Conservation (phyloP, 2,329 filamentous ascomycete species). For the Trichoderma sp. region DNA sequence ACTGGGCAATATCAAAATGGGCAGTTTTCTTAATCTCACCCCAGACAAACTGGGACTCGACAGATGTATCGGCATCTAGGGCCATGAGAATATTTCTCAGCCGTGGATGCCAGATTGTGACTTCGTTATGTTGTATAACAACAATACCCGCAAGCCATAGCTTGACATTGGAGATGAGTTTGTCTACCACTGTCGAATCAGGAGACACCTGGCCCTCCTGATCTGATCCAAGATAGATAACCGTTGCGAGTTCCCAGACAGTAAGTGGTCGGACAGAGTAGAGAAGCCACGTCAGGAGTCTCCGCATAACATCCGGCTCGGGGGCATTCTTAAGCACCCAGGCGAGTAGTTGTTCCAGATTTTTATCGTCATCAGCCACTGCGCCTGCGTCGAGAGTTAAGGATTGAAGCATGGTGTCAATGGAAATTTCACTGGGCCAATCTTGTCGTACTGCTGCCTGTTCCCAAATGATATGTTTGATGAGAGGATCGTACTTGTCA, state of each 20-base stretch:
- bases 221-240: constrained; percentile 8
- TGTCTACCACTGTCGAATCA: background rate
- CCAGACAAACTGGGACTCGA: constrained; percentile 4
- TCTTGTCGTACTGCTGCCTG: constrained; percentile 12
- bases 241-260: constrained; percentile 20
- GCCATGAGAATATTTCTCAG: constrained; percentile 17
- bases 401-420: constrained; percentile 10
- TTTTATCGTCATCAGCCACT: background rate
- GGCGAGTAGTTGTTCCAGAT: constrained; percentile 10
- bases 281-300: constrained; percentile 19
- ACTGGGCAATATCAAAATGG: constrained; percentile 13
- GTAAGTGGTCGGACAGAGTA: constrained; percentile 21
- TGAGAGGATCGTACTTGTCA: constrained; percentile 11
- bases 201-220: background rate
- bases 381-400: background rate
- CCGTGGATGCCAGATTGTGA: constrained; percentile 17
- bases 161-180: constrained; percentile 16
- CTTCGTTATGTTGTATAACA: constrained; percentile 18
- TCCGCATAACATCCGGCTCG: constrained; percentile 10
- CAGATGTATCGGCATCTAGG: background rate
- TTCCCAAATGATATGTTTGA: constrained; percentile 15
- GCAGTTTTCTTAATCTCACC: constrained; percentile 10
- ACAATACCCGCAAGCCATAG: constrained; percentile 21
- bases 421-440: constrained; percentile 14
- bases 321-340: constrained; percentile 17